These are phyloP conservation scores for Coemansia sp. DNA, from an alignment of 371 early-diverging fungal genomes.

Conservation along the genomic window DNA sequence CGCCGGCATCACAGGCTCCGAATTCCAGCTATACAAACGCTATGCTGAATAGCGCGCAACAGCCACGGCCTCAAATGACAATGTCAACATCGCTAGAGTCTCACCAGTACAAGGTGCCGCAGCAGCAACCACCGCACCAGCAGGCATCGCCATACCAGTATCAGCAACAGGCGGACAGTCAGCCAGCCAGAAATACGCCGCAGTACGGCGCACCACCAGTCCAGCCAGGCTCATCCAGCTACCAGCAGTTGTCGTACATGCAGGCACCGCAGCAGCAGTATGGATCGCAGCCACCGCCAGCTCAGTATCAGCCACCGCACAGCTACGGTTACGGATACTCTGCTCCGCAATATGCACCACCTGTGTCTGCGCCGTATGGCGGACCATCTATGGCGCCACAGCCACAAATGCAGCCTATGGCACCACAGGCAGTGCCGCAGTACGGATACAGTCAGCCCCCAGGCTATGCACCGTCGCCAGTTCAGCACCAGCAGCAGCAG, in stretches of 20 bases:
- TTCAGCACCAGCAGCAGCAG: slow-evolving; percentile 48
- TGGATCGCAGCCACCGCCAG: slow-evolving; percentile 1
- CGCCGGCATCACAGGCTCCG: slow-evolving; percentile 33
- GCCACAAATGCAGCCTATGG: slow-evolving; percentile 18
- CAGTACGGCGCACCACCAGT: slow-evolving; percentile 1
- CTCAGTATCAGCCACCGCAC: slow-evolving; percentile 22
- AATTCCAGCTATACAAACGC: slow-evolving; percentile 36
- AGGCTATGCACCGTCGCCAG: slow-evolving; percentile 27
- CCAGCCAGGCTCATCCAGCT: background rate
- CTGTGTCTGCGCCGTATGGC: slow-evolving; percentile 12
- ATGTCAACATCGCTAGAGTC: background rate
- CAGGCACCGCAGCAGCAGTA: slow-evolving; percentile 14
- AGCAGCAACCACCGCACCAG: slow-evolving; percentile 14
- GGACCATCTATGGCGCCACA: slow-evolving; percentile 12
- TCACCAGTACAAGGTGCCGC: slow-evolving; percentile 21
- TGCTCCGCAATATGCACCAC: slow-evolving; percentile 18
- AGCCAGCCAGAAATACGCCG: background rate
- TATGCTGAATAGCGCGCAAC: slow-evolving; percentile 9
- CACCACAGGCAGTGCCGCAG: slow-evolving; percentile 9
- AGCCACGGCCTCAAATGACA: slow-evolving; percentile 14
- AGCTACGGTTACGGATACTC: slow-evolving; percentile 32
- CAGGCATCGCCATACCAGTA: slow-evolving; percentile 13
- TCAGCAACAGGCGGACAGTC: slow-evolving; percentile 6
- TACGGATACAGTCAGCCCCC: slow-evolving; percentile 22
- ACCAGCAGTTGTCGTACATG: slow-evolving; percentile 3